phyloP scores from a whole-genome alignment of 805 yeast genomes.

The Komagataella pastoris region DNA sequence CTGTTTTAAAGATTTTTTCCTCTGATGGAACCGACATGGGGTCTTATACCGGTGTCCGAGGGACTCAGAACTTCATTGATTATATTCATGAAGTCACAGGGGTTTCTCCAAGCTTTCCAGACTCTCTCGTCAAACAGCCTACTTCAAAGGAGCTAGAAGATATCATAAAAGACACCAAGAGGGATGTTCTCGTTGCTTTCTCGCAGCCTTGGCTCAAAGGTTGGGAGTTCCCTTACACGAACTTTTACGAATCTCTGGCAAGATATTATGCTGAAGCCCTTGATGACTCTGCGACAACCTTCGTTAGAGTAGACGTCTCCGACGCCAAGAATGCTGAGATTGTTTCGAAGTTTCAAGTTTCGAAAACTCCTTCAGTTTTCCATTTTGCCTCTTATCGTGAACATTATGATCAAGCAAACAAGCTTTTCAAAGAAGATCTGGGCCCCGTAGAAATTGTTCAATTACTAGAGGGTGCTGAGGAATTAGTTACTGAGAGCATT shows the following conservation, averaged over 20 bases:
- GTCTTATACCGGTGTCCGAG: conserved; percentile 21
- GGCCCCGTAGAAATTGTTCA: conserved; percentile 12
- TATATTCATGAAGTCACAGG: conserved; percentile 20
- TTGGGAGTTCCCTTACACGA: conserved; percentile 17
- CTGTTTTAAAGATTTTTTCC: conserved; percentile 27
- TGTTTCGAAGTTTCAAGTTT: conserved; percentile 13
- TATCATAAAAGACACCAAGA: conserved; percentile 1
- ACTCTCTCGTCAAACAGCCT: conserved; percentile 5
- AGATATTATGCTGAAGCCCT: conserved; percentile 10
- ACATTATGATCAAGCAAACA: conserved; percentile 2
- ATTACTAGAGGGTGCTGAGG: conserved; percentile 15
- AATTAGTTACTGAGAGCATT: conserved; percentile 11
- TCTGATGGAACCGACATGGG: conserved; percentile 25
- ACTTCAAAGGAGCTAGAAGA: conserved; percentile 7
- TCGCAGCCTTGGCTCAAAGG: conserved; percentile 21
- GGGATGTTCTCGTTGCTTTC: conserved; percentile 18
- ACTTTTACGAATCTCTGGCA: conserved; percentile 19
- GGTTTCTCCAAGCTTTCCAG: conserved; percentile 18
- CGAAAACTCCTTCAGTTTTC: conserved; percentile 18
- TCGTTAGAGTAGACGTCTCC: conserved; percentile 21
- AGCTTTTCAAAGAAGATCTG: conserved; percentile 6
- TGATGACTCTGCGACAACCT: conserved; percentile 7
- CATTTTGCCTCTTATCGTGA: conserved; percentile 9
- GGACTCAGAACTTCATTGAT: conserved; percentile 16
- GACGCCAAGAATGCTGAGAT: conserved; percentile 12